phyloP scores from a whole-genome alignment of 2,329 filamentous ascomycete genomes.

The Diaporthe citrichinensis region DNA sequence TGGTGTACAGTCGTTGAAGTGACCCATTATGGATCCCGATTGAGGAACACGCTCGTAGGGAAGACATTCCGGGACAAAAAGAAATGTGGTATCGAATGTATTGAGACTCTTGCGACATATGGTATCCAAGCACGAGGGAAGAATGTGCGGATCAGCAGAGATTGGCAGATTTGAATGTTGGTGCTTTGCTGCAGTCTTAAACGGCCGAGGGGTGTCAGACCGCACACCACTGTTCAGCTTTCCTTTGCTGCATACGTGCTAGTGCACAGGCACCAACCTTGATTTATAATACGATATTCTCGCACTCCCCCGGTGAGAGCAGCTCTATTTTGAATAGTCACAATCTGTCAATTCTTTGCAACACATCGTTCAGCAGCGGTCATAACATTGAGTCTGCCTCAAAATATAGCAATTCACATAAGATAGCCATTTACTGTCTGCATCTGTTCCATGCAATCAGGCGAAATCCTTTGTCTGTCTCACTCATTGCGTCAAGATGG shows the following conservation, averaged over 20 bases:
- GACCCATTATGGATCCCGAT: too few species aligned
- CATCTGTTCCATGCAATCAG: not conserved
- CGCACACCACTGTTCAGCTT: not conserved
- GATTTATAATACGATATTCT: constrained; percentile 10
- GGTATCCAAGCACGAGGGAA: not conserved
- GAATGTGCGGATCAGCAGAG: not conserved
- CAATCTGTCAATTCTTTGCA: too few species aligned
- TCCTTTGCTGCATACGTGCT: not conserved
- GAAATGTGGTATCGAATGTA: not conserved
- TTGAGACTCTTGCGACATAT: not conserved
- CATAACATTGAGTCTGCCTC: not conserved
- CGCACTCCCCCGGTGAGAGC: not conserved
- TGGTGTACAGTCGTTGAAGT: not conserved
- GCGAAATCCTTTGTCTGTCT: too few species aligned
- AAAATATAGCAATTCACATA: not conserved
- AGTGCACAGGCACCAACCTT: not conserved
- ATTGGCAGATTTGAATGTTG: not conserved
- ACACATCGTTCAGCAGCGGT: too few species aligned
- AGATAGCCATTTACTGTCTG: not conserved
- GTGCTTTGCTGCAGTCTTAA: not conserved
- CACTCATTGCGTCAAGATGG: not conserved
- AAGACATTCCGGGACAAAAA: too few species aligned
- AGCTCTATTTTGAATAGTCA: not conserved
- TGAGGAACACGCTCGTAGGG: too few species aligned
- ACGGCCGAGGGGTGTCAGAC: not conserved